These are phyloP conservation scores for Rhododendron kiyosumense DNA, from an alignment of 148 eudicot genomes.

Conservation along the genomic window DNA sequence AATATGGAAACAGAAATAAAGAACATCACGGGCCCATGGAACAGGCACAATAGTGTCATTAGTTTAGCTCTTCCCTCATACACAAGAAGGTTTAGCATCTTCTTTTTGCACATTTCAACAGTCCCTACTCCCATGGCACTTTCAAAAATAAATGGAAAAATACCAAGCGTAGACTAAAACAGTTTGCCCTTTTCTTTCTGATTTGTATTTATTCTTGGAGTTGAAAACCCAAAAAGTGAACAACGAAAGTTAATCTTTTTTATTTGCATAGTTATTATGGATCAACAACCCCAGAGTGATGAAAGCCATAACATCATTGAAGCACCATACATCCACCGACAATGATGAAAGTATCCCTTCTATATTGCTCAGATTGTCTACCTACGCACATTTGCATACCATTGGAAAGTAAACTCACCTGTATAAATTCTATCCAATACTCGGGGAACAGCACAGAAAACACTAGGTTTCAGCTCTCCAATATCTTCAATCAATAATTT, in stretches of 20 bases:
- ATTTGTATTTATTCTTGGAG: neutral
- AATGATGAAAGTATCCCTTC: neutral
- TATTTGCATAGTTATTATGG: neutral
- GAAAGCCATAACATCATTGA: neutral
- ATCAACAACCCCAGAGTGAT: neutral
- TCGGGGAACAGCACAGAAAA: slow-evolving; percentile 97
- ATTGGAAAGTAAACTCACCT: slow-evolving; percentile 36
- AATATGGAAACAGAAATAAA: neutral
- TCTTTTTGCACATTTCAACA: neutral
- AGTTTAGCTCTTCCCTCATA: neutral
- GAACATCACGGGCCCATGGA: neutral
- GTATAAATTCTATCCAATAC: slow-evolving; percentile 88
- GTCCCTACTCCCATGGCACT: neutral
- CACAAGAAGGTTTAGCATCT: neutral
- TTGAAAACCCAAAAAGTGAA: neutral
- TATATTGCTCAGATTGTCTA: neutral
- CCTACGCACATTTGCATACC: neutral
- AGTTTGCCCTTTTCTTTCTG: neutral
- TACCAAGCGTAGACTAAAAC: neutral
- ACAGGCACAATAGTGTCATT: neutral
- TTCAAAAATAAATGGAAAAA: neutral
- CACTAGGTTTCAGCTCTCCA: slow-evolving; percentile 74
- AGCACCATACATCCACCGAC: neutral
- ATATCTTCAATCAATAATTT: slow-evolving; percentile 81
- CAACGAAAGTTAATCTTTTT: neutral